Evolutionary conservation across 148 eudicot species (phyloP), one percentile per base, ranked within the genome.

Genomic region (Fagopyrum tataricum): DNA sequence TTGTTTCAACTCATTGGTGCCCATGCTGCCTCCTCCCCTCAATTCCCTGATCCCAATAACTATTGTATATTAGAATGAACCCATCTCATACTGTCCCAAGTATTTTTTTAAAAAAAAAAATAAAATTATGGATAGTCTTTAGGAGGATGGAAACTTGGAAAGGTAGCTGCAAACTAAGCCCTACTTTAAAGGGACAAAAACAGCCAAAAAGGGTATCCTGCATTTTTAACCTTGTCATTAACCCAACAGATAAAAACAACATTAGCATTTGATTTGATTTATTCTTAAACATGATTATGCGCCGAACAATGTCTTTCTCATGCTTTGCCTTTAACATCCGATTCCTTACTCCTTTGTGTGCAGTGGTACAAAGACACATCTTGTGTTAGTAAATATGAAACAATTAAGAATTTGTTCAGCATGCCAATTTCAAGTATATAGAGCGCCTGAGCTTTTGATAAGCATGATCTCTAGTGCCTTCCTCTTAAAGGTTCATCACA

Each of bases 131-230:
- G 15, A 12, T n/a, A 51, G 13, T 51, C 15, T 12, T 12, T 12
- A n/a, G 56, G n/a, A 11, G 56, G 56, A 51, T 12, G 56, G n/a
- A n/a, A n/a, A n/a, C n/a, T n/a, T n/a, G n/a, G n/a, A 61, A 31
- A 23, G 15, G 40, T 61, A n/a, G 10, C 70, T 67, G 44, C 44
- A 67, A 67, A 67, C 18, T 26, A 43, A 67, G 70, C 70, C 44
- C 43, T 31, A 67, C 70, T 67, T 67, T 67, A 31, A 2, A 41
- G 70, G 44, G 70, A 67, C 70, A 31, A 31, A 39, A 37, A 67
- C 18, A 17, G 70, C 70, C 70, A 67, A 67, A 67, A 31, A 13
- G 43, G 43, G 15, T 67, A 67, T 67, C 9, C 44, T 13, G 44
- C 70, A 31, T 5, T 4, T 37, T 67, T n/a, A 56, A 67, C 43